Base-by-base conservation (phyloP, 139 green algal species). In the Chlorella sp. region DNA sequence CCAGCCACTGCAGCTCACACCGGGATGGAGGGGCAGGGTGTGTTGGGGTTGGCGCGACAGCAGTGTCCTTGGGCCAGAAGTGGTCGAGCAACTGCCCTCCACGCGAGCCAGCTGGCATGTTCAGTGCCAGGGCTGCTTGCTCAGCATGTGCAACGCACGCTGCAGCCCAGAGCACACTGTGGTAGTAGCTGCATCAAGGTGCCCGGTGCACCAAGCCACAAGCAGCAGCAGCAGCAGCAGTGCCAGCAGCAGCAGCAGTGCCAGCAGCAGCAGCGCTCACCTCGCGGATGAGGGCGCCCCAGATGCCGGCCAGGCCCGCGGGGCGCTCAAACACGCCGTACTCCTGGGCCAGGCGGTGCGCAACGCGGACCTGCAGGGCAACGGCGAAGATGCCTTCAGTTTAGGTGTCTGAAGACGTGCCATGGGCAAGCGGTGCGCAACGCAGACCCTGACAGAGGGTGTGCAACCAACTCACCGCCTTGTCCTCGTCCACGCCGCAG, bases 231-330 rank as follows among this genome's bases (percentile, higher is more conserved):
- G 68, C 34, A 36, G n/a, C n/a, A 44, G 65, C 34, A 3, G n/a
- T 13, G 65, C 65, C 8, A 7, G 30, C 14, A 14, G 14, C 67
- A 46, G 36, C 34, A 74, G 60, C 46, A 8, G 46, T 54, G 8
- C 46, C 46, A 54, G 46, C 46, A 54, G 46, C 46, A 54, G 46
- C 46, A 54, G 60, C 34, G 60, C 70, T 16, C 44, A 78, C 72
- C 43, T 90, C 38, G 17, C 91, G 76, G 14, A 97, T 85, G 11
- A 97, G 77, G 5, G 68, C 60, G 7, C 94, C 94, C 93, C 93
- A 97, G 36, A 97, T 88, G 46, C 93, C 93, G 26, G 73, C 76
- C 73, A 97, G 82, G 1, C 94, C 94, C 8, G 86, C 73, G 0
- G 86, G 85, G 2, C 92, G 85, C 32, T 88, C 62, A 48, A 86